A percentile compares a stretch with the other conserved stretches of the same genome.
Evolutionary conservation across 2,329 filamentous ascomycete species (phyloP).

Genomic region (Colletotrichum sojae): DNA sequence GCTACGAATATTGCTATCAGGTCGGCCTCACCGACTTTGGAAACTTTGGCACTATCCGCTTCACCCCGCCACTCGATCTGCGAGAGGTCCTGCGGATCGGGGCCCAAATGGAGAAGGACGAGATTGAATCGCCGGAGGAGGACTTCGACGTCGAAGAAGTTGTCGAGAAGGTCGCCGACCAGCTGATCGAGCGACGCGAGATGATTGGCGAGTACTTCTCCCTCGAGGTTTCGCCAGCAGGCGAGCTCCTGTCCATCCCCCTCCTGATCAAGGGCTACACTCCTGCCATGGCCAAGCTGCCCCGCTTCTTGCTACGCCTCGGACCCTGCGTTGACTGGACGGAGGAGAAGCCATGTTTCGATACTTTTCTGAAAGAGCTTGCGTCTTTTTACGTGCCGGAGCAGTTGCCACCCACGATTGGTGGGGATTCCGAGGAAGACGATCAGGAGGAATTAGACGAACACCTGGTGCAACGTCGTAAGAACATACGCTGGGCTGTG

Average conservation of each 20-base stretch:
- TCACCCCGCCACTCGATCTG: conserved; percentile 82
- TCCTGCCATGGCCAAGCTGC: conserved; percentile 88
- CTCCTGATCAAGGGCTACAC: conserved; percentile 91
- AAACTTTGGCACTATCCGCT: conserved; percentile 89
- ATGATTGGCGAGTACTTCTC: conserved; percentile 97
- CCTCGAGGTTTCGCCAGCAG: conserved; percentile 83
- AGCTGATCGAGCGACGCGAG: conserved; percentile 82
- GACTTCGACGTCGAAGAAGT: conserved; percentile 78
- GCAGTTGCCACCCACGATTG: conserved; percentile 73
- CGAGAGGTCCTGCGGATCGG: conserved; percentile 80
- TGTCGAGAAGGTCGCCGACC: conserved; percentile 74
- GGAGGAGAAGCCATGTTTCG: conserved; percentile 88
- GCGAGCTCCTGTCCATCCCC: conserved; percentile 84
- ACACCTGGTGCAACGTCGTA: conserved; percentile 71
- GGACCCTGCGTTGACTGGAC: conserved; percentile 92
- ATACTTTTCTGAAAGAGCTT: conserved; percentile 86
- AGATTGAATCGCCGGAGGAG: conserved; percentile 57
- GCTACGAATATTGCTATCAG: conserved; percentile 95
- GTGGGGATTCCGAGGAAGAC: conserved; percentile 46
- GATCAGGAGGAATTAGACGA: conserved; percentile 55
- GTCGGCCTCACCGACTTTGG: conserved; percentile 94
- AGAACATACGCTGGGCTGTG: conserved; percentile 80
- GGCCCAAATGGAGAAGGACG: conserved; percentile 76
- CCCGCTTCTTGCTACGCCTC: conserved; percentile 87
- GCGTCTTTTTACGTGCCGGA: conserved; percentile 94